Conservation (phyloP, 2,329 filamentous ascomycete species). For the Beauveria bassiana region DNA sequence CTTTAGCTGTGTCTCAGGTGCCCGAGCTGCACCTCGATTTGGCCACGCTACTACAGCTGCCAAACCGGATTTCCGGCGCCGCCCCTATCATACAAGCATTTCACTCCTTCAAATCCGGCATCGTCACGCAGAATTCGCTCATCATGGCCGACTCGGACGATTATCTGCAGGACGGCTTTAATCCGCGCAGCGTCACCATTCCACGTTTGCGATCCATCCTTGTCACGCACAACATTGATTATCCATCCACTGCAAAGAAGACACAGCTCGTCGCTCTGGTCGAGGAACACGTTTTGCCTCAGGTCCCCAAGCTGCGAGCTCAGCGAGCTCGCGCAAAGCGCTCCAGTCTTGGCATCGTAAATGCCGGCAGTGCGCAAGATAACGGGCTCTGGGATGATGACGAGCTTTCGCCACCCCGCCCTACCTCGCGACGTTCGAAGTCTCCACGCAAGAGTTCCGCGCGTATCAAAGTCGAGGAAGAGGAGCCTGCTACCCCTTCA, state of each 20-base stretch:
- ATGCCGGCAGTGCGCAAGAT: constrained; percentile 59
- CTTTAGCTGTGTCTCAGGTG: constrained; percentile 10
- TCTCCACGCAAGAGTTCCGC: constrained; percentile 49
- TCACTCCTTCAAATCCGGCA: neutral
- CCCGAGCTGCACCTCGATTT: neutral
- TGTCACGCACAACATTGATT: constrained; percentile 77
- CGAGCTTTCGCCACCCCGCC: constrained; percentile 42
- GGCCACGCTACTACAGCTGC: neutral
- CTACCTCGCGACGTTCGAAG: constrained; percentile 42
- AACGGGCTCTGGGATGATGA: constrained; percentile 54
- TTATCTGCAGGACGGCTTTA: constrained; percentile 82
- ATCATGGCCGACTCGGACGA: constrained; percentile 63
- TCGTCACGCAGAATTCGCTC: neutral
- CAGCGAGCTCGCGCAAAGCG: constrained; percentile 73
- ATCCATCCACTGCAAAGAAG: constrained; percentile 88
- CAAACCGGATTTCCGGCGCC: neutral
- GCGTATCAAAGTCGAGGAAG: constrained; percentile 45
- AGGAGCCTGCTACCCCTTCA: constrained; percentile 30
- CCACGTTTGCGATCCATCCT: constrained; percentile 86
- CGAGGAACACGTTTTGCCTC: constrained; percentile 67
- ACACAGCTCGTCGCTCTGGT: constrained; percentile 79
- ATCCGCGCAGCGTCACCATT: constrained; percentile 75
- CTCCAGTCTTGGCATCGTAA: constrained; percentile 76
- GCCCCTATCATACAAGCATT: neutral
- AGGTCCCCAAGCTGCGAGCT: constrained; percentile 67